Evolutionary conservation across 2,329 filamentous ascomycete species (phyloP).

Genomic region (Pseudogymnoascus sp.): DNA sequence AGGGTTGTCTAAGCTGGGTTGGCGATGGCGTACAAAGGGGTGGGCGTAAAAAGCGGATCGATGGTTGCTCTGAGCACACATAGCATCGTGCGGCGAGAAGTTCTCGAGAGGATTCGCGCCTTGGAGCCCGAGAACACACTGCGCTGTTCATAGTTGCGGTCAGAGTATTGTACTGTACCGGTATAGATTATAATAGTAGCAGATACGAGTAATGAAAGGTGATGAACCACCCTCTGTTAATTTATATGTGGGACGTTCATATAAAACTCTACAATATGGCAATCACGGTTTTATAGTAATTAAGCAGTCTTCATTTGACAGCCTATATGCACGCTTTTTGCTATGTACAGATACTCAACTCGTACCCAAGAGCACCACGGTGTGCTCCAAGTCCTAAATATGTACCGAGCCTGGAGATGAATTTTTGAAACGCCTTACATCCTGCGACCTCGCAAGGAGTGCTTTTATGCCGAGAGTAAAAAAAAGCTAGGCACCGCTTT

Average conservation of each 20-base stretch:
- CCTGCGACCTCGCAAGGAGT: constrained; percentile 6
- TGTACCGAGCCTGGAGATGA: neutral
- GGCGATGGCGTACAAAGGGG: neutral
- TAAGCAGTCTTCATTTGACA: neutral
- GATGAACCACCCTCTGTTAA: neutral
- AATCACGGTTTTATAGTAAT: neutral
- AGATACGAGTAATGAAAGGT: neutral
- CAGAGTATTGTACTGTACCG: constrained; percentile 7
- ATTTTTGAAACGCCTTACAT: constrained; percentile 1
- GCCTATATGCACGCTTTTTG: constrained; percentile 1
- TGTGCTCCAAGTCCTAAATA: neutral
- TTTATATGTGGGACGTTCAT: neutral
- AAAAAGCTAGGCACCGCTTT: neutral
- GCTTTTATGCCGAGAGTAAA: neutral
- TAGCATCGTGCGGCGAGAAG: neutral
- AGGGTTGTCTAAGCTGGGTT: neutral
- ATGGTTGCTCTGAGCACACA: neutral
- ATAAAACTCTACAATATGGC: neutral
- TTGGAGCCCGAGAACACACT: neutral
- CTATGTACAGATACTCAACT: constrained; percentile 2
- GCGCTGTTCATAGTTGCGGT: neutral
- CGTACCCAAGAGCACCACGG: neutral
- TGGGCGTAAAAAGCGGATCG: neutral
- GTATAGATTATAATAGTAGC: neutral
- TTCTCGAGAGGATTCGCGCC: neutral